Percentiles rank a stretch among this genome's conserved stretches.
Conservation (phyloP, 176 grass and related monocot genomes). For the Avena insularis region DNA sequence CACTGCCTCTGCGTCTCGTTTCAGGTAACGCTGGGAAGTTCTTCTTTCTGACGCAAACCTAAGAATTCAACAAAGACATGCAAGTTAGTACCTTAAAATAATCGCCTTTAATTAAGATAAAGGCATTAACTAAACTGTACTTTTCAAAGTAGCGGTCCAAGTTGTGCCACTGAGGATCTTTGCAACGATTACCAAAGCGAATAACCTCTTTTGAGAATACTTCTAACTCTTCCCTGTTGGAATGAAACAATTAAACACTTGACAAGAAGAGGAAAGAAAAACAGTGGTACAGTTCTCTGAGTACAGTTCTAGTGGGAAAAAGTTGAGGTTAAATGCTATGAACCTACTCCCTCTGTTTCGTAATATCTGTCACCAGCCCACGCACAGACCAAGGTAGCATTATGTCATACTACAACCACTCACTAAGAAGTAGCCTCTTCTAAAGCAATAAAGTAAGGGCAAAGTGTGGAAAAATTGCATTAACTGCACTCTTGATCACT, state of each 20-base stretch:
- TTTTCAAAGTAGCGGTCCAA: slow-evolving; percentile 98
- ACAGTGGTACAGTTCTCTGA: not conserved
- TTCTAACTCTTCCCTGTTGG: slow-evolving; percentile 83
- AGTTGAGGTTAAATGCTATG: slow-evolving; percentile 32
- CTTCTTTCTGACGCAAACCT: slow-evolving; percentile 79
- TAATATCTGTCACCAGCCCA: slow-evolving; percentile 15
- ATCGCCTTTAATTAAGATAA: slow-evolving; percentile 34
- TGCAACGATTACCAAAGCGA: slow-evolving; percentile 98
- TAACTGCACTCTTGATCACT: slow-evolving; percentile 8
- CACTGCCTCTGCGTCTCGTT: slow-evolving; percentile 66
- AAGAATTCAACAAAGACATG: slow-evolving; percentile 49
- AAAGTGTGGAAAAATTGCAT: not conserved
- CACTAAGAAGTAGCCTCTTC: not conserved
- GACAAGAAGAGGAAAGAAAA: not conserved
- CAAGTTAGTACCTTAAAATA: slow-evolving; percentile 42
- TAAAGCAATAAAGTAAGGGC: not conserved
- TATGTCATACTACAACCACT: slow-evolving; percentile 8
- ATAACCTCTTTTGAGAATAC: slow-evolving; percentile 89
- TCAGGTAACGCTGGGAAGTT: slow-evolving; percentile 72
- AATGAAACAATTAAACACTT: slow-evolving; percentile 47
- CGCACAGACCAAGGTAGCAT: not conserved
- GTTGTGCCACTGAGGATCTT: slow-evolving; percentile 98
- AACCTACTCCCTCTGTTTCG: not conserved
- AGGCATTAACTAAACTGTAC: slow-evolving; percentile 47
- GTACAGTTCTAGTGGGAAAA: slow-evolving; percentile 28